Percentiles rank a stretch among this genome's conserved stretches.
These are phyloP conservation scores for Penicillium chermesinum DNA, from an alignment of 495 filamentous ascomycete genomes.

Conservation along the genomic window DNA sequence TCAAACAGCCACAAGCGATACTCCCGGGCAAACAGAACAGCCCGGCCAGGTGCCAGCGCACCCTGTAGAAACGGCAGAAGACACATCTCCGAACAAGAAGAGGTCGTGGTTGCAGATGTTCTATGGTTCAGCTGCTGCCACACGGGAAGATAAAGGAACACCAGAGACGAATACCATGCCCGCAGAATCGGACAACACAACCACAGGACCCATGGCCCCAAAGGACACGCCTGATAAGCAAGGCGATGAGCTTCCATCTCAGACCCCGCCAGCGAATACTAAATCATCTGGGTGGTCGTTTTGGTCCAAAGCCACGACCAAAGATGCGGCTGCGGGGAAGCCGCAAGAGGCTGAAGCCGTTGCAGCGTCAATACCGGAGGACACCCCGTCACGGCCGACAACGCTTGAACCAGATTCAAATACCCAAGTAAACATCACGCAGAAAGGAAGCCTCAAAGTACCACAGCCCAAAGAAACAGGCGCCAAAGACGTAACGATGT, in stretches of 20 bases:
- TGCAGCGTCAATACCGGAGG: conserved; percentile 62
- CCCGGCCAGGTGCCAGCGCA: conserved; percentile 4
- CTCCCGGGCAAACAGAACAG: conserved; percentile 5
- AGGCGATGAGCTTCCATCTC: conserved; percentile 30
- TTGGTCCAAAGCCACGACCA: conserved; percentile 65
- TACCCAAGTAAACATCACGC: conserved; percentile 38
- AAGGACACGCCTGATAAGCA: conserved; percentile 14
- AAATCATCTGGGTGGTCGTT: conserved; percentile 78
- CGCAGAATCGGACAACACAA: conserved; percentile 7
- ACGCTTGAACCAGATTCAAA: conserved; percentile 19
- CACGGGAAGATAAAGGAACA: conserved; percentile 23
- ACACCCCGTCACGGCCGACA: conserved; percentile 9
- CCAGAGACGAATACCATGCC: conserved; percentile 18
- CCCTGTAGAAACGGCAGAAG: conserved; percentile 16
- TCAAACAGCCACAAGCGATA: conserved; percentile 16
- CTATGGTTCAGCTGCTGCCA: conserved; percentile 32
- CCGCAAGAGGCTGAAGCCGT: conserved; percentile 49
- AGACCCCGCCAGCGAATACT: conserved; percentile 30
- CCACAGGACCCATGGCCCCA: conserved; percentile 19
- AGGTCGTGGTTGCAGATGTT: conserved; percentile 48
- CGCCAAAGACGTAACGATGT: conserved; percentile 29
- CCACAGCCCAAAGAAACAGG: conserved; percentile 40
- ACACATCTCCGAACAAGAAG: conserved; percentile 25
- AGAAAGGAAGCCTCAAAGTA: conserved; percentile 38
- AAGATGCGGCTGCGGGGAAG: conserved; percentile 29